Evolutionary conservation across 2,329 filamentous ascomycete species (phyloP).

Genomic region (Fusarium napiforme): DNA sequence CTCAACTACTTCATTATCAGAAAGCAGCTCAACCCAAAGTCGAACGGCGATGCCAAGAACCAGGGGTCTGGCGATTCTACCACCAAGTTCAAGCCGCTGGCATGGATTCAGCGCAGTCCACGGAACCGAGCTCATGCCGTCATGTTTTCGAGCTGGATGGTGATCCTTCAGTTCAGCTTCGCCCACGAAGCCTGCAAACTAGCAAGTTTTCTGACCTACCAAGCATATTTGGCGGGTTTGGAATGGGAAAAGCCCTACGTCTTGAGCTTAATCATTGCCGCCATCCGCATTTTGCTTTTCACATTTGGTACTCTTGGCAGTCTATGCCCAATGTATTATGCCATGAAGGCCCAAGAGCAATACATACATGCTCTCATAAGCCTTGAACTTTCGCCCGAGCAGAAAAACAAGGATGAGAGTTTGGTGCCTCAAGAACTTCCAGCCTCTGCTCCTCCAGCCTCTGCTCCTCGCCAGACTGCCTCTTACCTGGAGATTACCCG

Average conservation of each 20-base stretch:
- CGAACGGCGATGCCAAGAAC: not conserved
- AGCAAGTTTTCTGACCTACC: not conserved
- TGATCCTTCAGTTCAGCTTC: not conserved
- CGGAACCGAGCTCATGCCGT: not conserved
- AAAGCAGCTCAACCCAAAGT: not conserved
- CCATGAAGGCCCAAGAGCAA: not conserved
- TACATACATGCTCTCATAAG: not conserved
- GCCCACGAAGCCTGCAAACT: not conserved
- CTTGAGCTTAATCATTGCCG: not conserved
- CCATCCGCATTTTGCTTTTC: not conserved
- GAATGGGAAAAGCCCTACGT: not conserved
- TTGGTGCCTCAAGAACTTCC: not conserved
- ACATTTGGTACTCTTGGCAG: not conserved
- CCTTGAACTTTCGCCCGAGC: not conserved
- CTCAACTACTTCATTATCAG: not conserved
- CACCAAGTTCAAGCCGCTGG: not conserved
- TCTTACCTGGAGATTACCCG: not conserved
- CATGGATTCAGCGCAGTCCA: not conserved
- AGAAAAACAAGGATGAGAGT: not conserved
- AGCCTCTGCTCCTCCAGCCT: not conserved
- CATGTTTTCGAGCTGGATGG: not conserved
- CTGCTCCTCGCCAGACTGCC: not conserved
- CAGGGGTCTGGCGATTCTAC: no score
- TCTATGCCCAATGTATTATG: not conserved
- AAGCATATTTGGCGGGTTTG: not conserved